Base-by-base conservation (phyloP, 2,329 filamentous ascomycete genomes). In the Botrytis medusae region DNA sequence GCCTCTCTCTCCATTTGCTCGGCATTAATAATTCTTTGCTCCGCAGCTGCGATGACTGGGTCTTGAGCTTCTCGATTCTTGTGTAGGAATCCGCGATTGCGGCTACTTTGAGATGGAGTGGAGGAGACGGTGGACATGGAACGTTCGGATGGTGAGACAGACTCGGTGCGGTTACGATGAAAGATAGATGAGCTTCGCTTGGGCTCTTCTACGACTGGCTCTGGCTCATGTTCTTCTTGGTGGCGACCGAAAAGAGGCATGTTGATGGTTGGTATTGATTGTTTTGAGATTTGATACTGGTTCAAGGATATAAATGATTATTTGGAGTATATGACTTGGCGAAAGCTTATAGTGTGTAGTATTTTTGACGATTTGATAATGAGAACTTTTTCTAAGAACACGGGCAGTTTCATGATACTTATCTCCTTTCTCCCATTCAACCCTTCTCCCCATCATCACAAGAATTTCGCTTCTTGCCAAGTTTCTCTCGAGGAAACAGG, bases 221-320 rank as follows among this genome's bases (percentile, higher is more conserved):
- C 62, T 29, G 61, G 70, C 14, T 68, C 34, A 40, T 34, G 2
- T 59, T 72, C 37, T 48, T 72, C 61, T 37, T 72, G 70, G 8
- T 71, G 69, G 6, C 60, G 69, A 25, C 62, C 48, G 62, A 72
- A 72, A 29, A 72, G 62, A 37, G 70, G 70, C 70, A 72, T 72
- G 1, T 60, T 72, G 51, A 59, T 68, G 34, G 25, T 48, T 67
- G 4, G 18, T 65, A n/a, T 14, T 9, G 14, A 18, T 71, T 63
- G 69, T 29, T 61, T 29, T 44, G 22, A 25, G 61, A 2, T 29
- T 48, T 25, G 29, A 16, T 40, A n/a, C 12, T 8, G 6, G 34
- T 68, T 68, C 46, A 20, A 4, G n/a, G 57, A 22, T 37, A 3
- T 10, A n/a, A 22, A 71, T 63, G 22, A 20, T 40, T 22, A 12